Percentiles rank a stretch among this genome's conserved stretches.
phyloP scores from a whole-genome alignment of 1,284 basidiomycete species.

The Pulveroboletus sp. region DNA sequence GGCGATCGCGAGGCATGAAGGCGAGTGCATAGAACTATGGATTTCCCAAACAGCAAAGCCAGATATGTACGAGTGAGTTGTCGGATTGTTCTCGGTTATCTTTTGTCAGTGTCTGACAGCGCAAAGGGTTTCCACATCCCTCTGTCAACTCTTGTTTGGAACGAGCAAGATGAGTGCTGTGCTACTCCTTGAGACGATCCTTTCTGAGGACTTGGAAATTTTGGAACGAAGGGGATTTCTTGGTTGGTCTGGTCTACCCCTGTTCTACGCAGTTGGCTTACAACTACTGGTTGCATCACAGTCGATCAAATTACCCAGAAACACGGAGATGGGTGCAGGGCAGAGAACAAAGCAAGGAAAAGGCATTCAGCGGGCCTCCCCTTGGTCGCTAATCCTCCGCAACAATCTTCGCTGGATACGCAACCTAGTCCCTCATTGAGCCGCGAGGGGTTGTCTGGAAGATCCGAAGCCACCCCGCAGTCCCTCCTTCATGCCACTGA shows the following conservation, averaged over 20 bases:
- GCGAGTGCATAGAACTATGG: background rate
- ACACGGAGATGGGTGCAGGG: too few species aligned
- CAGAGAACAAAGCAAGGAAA: background rate
- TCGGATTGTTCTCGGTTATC: too few species aligned
- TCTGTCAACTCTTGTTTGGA: background rate
- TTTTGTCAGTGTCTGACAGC: background rate
- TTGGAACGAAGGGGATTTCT: background rate
- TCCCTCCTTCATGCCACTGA: background rate
- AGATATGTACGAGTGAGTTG: slow-evolving; percentile 5
- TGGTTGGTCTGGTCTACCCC: background rate
- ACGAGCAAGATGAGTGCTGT: background rate
- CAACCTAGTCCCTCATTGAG: background rate
- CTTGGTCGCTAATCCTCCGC: background rate
- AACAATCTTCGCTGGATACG: background rate
- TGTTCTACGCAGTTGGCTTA: background rate
- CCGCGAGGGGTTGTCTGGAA: background rate
- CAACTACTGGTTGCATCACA: background rate
- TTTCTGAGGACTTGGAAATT: background rate
- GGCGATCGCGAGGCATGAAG: background rate
- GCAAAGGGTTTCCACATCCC: background rate
- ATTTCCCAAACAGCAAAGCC: background rate
- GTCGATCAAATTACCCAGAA: background rate
- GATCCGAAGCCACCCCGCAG: background rate
- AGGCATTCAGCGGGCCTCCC: too few species aligned
- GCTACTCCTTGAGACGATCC: background rate